Evolutionary conservation across 1,284 basidiomycete species (phyloP).

Genomic region (Paramarasmius palmivorus): DNA sequence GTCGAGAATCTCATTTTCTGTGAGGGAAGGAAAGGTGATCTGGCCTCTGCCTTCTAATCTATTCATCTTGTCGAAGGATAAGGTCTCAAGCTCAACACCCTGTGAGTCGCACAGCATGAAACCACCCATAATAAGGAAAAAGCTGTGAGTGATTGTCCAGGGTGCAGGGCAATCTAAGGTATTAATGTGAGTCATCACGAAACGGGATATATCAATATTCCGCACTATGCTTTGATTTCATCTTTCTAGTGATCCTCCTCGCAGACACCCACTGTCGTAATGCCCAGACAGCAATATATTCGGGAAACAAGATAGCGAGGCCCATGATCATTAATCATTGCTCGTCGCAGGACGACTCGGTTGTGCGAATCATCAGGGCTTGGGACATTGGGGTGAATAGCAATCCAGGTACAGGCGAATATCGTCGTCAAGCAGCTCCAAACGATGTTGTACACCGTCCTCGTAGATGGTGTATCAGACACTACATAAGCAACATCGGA

Average conservation of each 20-base stretch:
- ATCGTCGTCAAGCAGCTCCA: conserved; percentile 9
- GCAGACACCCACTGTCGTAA: background rate
- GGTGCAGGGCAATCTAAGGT: background rate
- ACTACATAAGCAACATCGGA: too few species aligned
- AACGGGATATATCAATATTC: background rate
- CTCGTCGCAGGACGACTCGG: background rate
- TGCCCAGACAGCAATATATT: background rate
- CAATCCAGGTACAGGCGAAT: conserved; percentile 11
- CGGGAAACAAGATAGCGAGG: background rate
- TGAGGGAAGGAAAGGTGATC: background rate
- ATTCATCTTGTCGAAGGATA: background rate
- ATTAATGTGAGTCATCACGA: too few species aligned
- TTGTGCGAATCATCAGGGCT: background rate
- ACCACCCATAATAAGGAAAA: conserved; percentile 3
- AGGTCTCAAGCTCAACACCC: background rate
- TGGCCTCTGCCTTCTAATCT: too few species aligned
- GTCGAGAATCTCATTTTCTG: conserved; percentile 5
- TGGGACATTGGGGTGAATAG: conserved; percentile 8
- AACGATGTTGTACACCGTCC: conserved; percentile 4
- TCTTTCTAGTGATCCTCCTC: background rate
- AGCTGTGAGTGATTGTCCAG: conserved; percentile 5
- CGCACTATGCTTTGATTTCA: background rate
- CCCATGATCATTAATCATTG: background rate
- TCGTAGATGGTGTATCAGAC: background rate
- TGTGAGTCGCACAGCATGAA: conserved; percentile 1